Conservation (phyloP, 225 moss, liverwort and hornwort species). For the Rhytidiadelphus loreus region DNA sequence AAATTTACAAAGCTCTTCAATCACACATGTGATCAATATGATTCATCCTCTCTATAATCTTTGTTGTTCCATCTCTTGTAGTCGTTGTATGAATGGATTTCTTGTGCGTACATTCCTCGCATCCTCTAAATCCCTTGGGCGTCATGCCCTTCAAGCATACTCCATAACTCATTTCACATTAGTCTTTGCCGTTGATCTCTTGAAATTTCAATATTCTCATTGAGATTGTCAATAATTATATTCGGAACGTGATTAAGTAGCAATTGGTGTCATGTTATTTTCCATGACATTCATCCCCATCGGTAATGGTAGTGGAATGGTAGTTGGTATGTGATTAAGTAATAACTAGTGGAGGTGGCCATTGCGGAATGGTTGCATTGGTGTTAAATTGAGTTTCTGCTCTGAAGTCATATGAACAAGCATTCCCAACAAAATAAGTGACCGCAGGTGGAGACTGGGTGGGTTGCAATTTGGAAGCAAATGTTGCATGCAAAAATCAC, state of each 20-base stretch:
- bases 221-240: not conserved
- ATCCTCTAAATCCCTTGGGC: not conserved
- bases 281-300: not conserved
- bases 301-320: not conserved
- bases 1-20: not conserved
- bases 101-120: not conserved
- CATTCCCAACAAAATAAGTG: not conserved
- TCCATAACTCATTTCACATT: not conserved
- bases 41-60: not conserved
- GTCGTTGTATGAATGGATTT: not conserved
- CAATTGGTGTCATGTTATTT: not conserved
- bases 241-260: not conserved
- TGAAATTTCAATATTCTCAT: not conserved
- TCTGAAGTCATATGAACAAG: not conserved
- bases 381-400: not conserved
- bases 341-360: not conserved
- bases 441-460: not conserved
- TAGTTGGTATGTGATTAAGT: not conserved
- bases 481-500: not conserved
- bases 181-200: not conserved
- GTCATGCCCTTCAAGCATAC: not conserved
- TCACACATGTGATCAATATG: not conserved
- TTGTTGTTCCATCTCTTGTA: not conserved
- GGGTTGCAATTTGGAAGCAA: not conserved
- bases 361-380: not conserved